A percentile compares a stretch with the other conserved stretches of the same genome.
phyloP scores from a whole-genome alignment of 257 asterid species.

The Scutellaria barbata region DNA sequence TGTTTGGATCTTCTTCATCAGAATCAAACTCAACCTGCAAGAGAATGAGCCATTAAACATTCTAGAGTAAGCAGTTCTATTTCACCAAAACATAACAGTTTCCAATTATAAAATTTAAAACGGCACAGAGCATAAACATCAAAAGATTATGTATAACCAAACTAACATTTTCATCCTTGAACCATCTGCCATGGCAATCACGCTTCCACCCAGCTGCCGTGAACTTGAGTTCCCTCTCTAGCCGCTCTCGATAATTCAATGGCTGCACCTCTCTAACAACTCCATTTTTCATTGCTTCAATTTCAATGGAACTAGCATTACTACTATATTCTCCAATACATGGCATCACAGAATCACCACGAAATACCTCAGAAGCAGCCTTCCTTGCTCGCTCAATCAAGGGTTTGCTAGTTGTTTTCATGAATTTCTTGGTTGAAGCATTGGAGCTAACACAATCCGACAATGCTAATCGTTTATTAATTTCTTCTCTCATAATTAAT shows the following conservation, averaged over 20 bases:
- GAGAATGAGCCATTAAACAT: constrained; percentile 17
- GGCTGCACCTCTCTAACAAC: constrained; percentile 35
- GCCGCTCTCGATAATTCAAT: constrained; percentile 41
- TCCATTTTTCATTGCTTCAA: constrained; percentile 34
- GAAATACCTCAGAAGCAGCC: constrained; percentile 54
- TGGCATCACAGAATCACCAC: constrained; percentile 16
- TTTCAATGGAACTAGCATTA: constrained; percentile 30
- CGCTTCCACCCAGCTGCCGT: constrained; percentile 86
- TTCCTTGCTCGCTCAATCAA: constrained; percentile 52
- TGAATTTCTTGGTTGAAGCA: constrained; percentile 23
- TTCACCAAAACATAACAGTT: constrained; percentile 2
- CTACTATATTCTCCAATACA: constrained; percentile 26
- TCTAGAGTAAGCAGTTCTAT: constrained; percentile 1
- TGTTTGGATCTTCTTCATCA: constrained; percentile 84
- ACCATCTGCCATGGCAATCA: constrained; percentile 76
- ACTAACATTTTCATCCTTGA: constrained; percentile 80
- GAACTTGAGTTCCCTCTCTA: constrained; percentile 72
- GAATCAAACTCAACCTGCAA: constrained; percentile 86
- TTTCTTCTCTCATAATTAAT: constrained; percentile 46
- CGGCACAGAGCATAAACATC: not conserved
- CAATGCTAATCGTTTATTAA: constrained; percentile 57
- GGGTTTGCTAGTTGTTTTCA: constrained; percentile 40
- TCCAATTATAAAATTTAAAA: not conserved
- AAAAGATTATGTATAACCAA: constrained; percentile 8
- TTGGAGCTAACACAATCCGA: constrained; percentile 41